Evolutionary conservation across 1,284 basidiomycete species (phyloP), one percentile per base, ranked within the genome.

Genomic region (Golubevia pallescens): DNA sequence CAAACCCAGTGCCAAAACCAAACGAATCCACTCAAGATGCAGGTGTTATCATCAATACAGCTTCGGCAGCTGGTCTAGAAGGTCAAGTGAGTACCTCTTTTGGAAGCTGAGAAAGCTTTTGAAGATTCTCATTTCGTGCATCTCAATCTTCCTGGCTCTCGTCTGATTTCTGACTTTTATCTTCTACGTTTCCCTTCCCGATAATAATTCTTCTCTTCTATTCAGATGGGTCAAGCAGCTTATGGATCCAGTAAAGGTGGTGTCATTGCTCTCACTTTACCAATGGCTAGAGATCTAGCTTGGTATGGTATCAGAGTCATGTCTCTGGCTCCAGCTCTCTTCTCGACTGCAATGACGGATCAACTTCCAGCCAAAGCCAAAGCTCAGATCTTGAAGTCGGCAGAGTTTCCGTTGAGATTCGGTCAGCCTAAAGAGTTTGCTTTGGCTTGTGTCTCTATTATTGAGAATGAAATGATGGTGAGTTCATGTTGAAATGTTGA

Each of bases 251-350:
- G 66, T 57, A 86, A 86, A 61, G 86, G 80, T 0, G 86, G 80
- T 0, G 81, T 87, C 0, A 71, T 80, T 14, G 72, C 72, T 1
- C 56, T 87, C 57, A 76, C 70, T 0, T 63, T 87, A 2, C 86
- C 86, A 5, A 85, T 87, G 80, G 82, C 86, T 5, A 63, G 84
- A 19, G 86, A 87, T 66, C 62, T 87, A 13, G 82, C 84, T 1
- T 72, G 84, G 69, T 85, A 75, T 64, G 86, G 81, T 2, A 74
- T 78, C 20, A 57, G 75, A 19, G 73, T 77, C 51, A 69, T 78
- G 14, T 61, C 61, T 4, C 63, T 86, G 10, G 81, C 85, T 0
- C 85, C 85, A 1, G 77, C 78, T 1, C 61, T 85, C 23, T 87
- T 87, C 65, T 65, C 69, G 10, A 87, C 86, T 0, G 71, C 75